phyloP scores from a whole-genome alignment of 2,329 filamentous ascomycete species.

The Botrytis sinoallii region DNA sequence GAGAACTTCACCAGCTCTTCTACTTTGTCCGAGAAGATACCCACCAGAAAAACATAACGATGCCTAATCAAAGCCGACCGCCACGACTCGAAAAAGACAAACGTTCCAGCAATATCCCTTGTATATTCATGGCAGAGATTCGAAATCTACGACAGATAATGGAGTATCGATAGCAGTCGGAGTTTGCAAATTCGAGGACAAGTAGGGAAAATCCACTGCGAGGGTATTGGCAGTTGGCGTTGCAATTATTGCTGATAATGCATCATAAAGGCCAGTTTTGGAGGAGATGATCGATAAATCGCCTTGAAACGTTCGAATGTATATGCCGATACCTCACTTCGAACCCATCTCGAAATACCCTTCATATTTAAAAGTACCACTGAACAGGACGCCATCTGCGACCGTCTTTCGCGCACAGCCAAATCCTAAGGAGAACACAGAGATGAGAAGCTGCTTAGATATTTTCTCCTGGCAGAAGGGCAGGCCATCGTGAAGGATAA shows the following conservation, averaged over 20 bases:
- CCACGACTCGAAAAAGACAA: neutral
- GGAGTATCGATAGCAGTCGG: too few relatives aligned
- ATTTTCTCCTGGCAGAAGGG: neutral
- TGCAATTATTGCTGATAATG: neutral
- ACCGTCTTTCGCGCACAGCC: neutral
- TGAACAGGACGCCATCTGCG: neutral
- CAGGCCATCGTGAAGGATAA: neutral
- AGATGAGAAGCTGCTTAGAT: neutral
- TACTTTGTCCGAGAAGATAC: neutral
- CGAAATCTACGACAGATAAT: neutral
- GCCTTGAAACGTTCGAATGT: neutral
- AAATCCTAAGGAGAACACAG: neutral
- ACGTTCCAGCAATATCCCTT: neutral
- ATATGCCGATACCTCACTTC: neutral
- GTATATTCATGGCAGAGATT: neutral
- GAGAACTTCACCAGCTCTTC: neutral
- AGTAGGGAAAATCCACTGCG: neutral
- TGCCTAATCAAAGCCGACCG: neutral
- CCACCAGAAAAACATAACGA: neutral
- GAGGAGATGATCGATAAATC: neutral
- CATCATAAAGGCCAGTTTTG: too few relatives aligned
- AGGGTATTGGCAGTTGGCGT: neutral
- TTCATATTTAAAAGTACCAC: too few relatives aligned
- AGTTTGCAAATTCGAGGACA: neutral
- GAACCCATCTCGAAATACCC: neutral